Evolutionary conservation across 805 yeast species (phyloP).

Genomic region (Cephaloascus albidus): DNA sequence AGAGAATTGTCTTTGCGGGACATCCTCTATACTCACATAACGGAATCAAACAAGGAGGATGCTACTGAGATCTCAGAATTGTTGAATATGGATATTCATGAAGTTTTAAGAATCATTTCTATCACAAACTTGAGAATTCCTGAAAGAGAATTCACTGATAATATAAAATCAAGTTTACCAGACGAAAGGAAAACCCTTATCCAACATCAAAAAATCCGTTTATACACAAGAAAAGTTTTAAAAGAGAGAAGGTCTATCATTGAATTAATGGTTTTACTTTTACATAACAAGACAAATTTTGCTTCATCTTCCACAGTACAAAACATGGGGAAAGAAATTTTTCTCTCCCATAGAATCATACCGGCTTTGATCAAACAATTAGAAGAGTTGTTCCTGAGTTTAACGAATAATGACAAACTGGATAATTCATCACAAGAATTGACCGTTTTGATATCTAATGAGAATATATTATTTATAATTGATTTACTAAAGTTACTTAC

Average conservation of each 20-base stretch:
- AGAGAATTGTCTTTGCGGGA: constrained; percentile 31
- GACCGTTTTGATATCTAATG: constrained; percentile 14
- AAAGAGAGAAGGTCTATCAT: constrained; percentile 43
- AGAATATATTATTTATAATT: constrained; percentile 18
- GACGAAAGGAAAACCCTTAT: constrained; percentile 22
- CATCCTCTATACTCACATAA: constrained; percentile 23
- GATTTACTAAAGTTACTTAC: constrained; percentile 26
- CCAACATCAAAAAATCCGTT: constrained; percentile 17
- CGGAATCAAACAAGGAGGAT: constrained; percentile 20
- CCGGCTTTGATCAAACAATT: constrained; percentile 11
- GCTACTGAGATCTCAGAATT: constrained; percentile 29
- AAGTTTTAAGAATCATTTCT: constrained; percentile 37
- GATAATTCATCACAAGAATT: constrained; percentile 10
- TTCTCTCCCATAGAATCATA: constrained; percentile 20
- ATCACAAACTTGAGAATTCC: constrained; percentile 29
- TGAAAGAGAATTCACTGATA: constrained; percentile 14
- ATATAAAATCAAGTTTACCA: constrained; percentile 18
- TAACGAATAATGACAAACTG: constrained; percentile 1
- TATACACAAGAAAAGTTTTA: constrained; percentile 30
- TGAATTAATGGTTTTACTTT: constrained; percentile 27
- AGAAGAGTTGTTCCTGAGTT: constrained; percentile 2
- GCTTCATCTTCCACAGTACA: constrained; percentile 16
- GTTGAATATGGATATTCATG: constrained; percentile 30
- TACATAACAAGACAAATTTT: constrained; percentile 15
- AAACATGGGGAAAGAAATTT: constrained; percentile 28